Evolutionary conservation across 1,284 basidiomycete genomes (phyloP).

Genomic region (Leccinum cinnamomeum): DNA sequence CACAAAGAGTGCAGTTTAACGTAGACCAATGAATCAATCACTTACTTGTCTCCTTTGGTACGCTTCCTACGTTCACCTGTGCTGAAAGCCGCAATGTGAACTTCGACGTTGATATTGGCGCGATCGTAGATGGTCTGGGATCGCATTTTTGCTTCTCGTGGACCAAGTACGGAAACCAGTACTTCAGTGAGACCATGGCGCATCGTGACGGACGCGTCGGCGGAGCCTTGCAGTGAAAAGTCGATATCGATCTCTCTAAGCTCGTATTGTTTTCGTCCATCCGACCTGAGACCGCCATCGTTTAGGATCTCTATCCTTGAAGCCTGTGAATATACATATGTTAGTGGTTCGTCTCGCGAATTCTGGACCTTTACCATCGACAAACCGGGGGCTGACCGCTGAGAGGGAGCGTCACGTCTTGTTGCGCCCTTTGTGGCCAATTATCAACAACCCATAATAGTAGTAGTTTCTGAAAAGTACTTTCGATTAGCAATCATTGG

Average conservation of each 20-base stretch:
- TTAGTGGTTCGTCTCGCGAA: neutral
- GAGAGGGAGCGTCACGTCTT: too few species aligned
- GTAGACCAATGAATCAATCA: slow-evolving; percentile 34
- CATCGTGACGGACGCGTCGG: slow-evolving; percentile 85
- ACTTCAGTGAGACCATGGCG: slow-evolving; percentile 92
- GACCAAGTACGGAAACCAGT: slow-evolving; percentile 86
- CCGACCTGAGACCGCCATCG: slow-evolving; percentile 85
- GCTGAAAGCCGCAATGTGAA: slow-evolving; percentile 85
- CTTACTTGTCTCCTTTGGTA: slow-evolving; percentile 86
- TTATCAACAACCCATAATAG: neutral
- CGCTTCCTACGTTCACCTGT: slow-evolving; percentile 76
- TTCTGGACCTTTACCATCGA: slow-evolving; percentile 16
- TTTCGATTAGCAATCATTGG: too few species aligned
- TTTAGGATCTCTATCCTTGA: slow-evolving; percentile 89
- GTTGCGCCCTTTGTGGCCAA: neutral
- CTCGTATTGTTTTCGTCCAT: slow-evolving; percentile 89
- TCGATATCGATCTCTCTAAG: slow-evolving; percentile 82
- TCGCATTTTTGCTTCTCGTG: slow-evolving; percentile 80
- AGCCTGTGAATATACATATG: slow-evolving; percentile 40
- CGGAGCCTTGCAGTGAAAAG: slow-evolving; percentile 71
- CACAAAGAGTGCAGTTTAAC: neutral
- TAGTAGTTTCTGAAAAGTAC: too few species aligned
- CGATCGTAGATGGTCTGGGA: slow-evolving; percentile 79
- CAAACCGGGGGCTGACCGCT: too few species aligned
- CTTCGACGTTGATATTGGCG: slow-evolving; percentile 83